Conservation (phyloP, 2,329 filamentous ascomycete genomes). For the Pseudocercospora fijiensis region DNA sequence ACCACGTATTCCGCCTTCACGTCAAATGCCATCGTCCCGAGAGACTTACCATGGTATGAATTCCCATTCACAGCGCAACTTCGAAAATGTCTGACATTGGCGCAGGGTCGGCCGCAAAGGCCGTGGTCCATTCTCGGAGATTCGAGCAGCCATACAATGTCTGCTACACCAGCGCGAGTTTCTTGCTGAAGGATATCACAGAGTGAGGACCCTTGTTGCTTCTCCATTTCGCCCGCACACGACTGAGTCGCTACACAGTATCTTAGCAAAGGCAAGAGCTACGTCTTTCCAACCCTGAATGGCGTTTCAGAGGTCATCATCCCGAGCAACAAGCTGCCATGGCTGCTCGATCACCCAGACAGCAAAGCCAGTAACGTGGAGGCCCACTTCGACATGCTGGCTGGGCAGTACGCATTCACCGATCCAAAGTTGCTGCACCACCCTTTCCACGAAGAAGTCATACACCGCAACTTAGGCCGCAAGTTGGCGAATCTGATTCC, state of each 20-base stretch:
- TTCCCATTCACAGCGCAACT: too few relatives aligned
- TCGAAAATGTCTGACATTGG: neutral
- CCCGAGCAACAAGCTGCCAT: conserved; percentile 30
- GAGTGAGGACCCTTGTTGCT: conserved; percentile 9
- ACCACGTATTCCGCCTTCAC: neutral
- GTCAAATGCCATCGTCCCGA: neutral
- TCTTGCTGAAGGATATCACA: conserved; percentile 24
- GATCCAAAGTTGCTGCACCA: conserved; percentile 39
- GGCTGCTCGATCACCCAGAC: conserved; percentile 48
- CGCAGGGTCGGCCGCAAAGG: neutral
- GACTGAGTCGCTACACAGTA: conserved; percentile 7
- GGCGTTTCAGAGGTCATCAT: conserved; percentile 27
- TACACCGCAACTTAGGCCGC: conserved; percentile 45
- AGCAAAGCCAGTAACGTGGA: conserved; percentile 38
- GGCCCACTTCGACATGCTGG: conserved; percentile 42
- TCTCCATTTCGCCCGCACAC: neutral
- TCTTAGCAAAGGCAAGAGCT: conserved; percentile 25
- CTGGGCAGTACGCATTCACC: conserved; percentile 43
- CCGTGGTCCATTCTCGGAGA: neutral
- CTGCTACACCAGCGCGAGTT: conserved; percentile 8
- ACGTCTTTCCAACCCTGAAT: conserved; percentile 27
- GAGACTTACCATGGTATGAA: neutral
- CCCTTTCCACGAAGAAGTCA: conserved; percentile 44
- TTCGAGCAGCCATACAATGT: neutral
- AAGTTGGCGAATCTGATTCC: conserved; percentile 41